These are phyloP conservation scores for Magnaporthales sp. DNA, from an alignment of 2,329 filamentous ascomycete genomes.

Conservation along the genomic window DNA sequence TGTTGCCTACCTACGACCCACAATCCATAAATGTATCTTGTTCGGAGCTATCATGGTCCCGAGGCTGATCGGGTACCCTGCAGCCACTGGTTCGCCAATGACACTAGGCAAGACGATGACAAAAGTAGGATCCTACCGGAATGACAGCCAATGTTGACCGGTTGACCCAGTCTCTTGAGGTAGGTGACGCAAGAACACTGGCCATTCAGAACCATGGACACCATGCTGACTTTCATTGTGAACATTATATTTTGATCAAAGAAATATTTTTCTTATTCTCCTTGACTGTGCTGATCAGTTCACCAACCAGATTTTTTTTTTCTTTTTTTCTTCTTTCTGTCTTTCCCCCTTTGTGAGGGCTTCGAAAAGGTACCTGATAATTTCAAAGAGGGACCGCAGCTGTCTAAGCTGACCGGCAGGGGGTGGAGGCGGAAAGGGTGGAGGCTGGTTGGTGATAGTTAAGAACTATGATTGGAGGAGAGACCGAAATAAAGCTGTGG, in stretches of 20 bases:
- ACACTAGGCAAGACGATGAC: neutral
- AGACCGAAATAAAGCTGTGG: neutral
- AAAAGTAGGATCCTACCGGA: neutral
- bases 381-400: neutral
- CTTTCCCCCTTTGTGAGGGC: neutral
- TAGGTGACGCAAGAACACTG: neutral
- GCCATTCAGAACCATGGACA: neutral
- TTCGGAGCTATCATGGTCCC: neutral
- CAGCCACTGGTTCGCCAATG: neutral
- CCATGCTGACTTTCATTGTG: neutral
- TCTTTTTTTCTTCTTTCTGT: neutral
- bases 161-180: neutral
- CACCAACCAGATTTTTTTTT: neutral
- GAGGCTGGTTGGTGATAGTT: neutral
- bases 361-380: neutral
- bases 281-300: too few species aligned
- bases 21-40: neutral
- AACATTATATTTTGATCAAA: too few species aligned
- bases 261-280: too few species aligned
- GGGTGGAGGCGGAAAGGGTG: neutral
- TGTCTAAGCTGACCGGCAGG: neutral
- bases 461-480: neutral
- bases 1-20: neutral
- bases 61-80: neutral
- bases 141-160: neutral